These are phyloP conservation scores for Mucor velutinosus DNA, from an alignment of 371 early-diverging fungal genomes.

Conservation along the genomic window DNA sequence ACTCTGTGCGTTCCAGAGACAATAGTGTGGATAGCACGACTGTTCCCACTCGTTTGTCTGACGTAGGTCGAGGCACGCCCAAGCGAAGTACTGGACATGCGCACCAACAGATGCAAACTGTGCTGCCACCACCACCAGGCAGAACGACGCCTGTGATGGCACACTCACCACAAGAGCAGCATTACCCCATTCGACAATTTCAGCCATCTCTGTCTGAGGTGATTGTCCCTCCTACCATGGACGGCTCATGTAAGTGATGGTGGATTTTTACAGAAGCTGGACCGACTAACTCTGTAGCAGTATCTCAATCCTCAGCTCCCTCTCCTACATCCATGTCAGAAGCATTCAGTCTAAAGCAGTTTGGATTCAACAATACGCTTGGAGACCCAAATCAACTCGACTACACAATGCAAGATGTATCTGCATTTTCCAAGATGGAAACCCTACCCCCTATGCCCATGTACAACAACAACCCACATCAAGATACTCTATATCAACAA, in stretches of 20 bases:
- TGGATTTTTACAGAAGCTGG: neutral
- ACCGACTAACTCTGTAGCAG: neutral
- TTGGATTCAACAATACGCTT: conserved; percentile 38
- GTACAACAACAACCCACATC: neutral
- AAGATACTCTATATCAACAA: neutral
- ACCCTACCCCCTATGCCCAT: conserved; percentile 22
- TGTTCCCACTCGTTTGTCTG: conserved; percentile 20
- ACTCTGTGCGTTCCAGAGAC: conserved; percentile 5
- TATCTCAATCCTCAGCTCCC: conserved; percentile 20
- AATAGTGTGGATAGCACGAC: conserved; percentile 5
- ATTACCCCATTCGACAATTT: conserved; percentile 2
- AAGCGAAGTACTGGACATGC: neutral
- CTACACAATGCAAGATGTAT: conserved; percentile 22
- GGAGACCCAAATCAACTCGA: conserved; percentile 25
- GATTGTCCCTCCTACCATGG: conserved; percentile 28
- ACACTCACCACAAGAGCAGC: conserved; percentile 15
- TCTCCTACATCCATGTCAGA: conserved; percentile 38
- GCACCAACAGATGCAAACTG: neutral
- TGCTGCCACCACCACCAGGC: neutral
- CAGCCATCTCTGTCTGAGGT: conserved; percentile 21
- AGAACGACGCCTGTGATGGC: neutral
- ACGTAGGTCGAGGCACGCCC: conserved; percentile 25
- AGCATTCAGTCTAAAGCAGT: conserved; percentile 49
- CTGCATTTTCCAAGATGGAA: conserved; percentile 21
- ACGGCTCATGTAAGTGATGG: conserved; percentile 11